Percentiles rank a stretch among this genome's conserved stretches.
Conservation (phyloP, 2,329 filamentous ascomycete genomes). For the Apiospora aurea region DNA sequence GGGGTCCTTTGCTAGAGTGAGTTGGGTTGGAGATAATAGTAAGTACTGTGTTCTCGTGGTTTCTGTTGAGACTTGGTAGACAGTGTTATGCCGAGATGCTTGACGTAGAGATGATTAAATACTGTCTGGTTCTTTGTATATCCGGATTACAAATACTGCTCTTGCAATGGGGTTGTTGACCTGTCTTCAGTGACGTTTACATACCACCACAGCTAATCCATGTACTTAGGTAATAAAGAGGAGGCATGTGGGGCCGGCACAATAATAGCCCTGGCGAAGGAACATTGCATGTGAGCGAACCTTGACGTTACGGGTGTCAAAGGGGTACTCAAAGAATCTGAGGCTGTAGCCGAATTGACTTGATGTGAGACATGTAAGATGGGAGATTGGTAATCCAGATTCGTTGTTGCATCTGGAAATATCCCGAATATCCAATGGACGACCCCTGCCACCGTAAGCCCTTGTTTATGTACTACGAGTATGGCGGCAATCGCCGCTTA, state of each 20-base stretch:
- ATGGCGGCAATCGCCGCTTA: not conserved
- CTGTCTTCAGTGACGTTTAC: not conserved
- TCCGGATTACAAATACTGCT: not conserved
- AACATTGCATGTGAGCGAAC: not conserved
- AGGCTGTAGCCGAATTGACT: not conserved
- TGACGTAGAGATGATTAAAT: not conserved
- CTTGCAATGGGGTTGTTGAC: not conserved
- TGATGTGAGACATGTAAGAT: not conserved
- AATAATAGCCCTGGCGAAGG: conserved; percentile 1
- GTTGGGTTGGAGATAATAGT: no score
- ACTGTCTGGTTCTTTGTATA: not conserved
- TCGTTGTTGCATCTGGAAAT: not conserved
- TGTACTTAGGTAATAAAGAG: conserved; percentile 4
- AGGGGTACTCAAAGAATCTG: not conserved
- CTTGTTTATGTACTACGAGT: not conserved
- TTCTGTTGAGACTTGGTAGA: not conserved
- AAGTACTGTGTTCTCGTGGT: no score
- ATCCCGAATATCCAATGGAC: not conserved
- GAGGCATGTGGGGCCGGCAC: not conserved
- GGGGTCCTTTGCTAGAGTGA: not conserved
- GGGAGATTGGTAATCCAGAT: not conserved
- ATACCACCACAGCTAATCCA: not conserved
- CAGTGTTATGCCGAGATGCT: not conserved
- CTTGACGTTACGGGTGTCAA: not conserved
- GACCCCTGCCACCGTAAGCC: not conserved